Conservation (phyloP, 2,329 filamentous ascomycete species). For the Trichoderma breve region DNA sequence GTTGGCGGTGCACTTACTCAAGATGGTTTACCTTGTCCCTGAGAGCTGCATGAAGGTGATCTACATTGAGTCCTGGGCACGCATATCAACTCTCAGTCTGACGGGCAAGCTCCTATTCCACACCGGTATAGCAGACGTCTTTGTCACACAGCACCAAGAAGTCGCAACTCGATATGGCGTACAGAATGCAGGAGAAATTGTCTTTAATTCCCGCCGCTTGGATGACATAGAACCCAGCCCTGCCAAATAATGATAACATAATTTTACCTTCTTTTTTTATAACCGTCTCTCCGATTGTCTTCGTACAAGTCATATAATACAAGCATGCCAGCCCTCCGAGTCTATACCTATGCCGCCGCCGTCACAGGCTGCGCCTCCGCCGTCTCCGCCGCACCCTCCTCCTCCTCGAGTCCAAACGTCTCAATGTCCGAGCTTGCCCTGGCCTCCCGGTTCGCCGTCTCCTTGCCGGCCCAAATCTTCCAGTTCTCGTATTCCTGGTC, state of each 20-base stretch:
- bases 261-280: neutral
- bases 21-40: constrained; percentile 45
- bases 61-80: constrained; percentile 91
- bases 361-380: constrained; percentile 21
- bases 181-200: constrained; percentile 39
- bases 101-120: constrained; percentile 74
- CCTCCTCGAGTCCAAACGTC: constrained; percentile 40
- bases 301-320: constrained; percentile 23
- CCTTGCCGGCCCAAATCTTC: constrained; percentile 70
- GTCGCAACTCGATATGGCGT: constrained; percentile 51
- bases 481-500: constrained; percentile 76
- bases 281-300: neutral
- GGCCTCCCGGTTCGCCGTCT: constrained; percentile 44
- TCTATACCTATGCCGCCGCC: neutral
- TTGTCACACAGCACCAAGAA: constrained; percentile 77
- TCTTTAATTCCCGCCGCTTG: constrained; percentile 38
- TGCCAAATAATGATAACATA: constrained; percentile 1
- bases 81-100: constrained; percentile 77
- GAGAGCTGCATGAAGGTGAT: constrained; percentile 65
- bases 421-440: constrained; percentile 43
- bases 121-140: constrained; percentile 66
- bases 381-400: constrained; percentile 29
- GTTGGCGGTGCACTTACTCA: constrained; percentile 48
- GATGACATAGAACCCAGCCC: constrained; percentile 15
- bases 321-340: neutral